phyloP scores from a whole-genome alignment of 1,284 basidiomycete species.

The Phellopilus nigrolimitatus region DNA sequence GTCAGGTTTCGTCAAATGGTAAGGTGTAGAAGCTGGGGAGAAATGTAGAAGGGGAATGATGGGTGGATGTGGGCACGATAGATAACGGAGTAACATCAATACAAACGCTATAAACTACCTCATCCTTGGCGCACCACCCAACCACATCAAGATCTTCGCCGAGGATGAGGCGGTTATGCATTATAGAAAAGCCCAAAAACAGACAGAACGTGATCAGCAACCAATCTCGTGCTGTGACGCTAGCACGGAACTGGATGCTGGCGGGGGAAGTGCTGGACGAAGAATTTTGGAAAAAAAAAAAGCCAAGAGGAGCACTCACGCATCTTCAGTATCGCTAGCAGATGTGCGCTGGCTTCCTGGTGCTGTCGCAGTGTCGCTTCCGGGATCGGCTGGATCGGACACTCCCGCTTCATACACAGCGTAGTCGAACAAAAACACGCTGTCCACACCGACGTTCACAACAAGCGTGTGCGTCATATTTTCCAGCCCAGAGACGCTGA shows the following conservation, averaged over 20 bases:
- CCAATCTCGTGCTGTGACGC: conserved; percentile 1
- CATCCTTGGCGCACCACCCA: neutral
- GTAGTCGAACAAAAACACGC: conserved; percentile 47
- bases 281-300: conserved; percentile 3
- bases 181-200: neutral
- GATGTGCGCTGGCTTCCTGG: conserved; percentile 13
- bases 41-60: conserved; percentile 11
- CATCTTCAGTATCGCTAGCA: neutral
- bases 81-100: conserved; percentile 15
- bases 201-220: conserved; percentile 1
- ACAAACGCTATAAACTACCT: neutral
- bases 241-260: conserved; percentile 2
- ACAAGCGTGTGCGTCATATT: conserved; percentile 39
- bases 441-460: conserved; percentile 40
- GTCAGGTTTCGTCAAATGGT: conserved; percentile 8
- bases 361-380: conserved; percentile 12
- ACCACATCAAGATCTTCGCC: conserved; percentile 1
- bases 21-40: conserved; percentile 19
- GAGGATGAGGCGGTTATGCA: conserved; percentile 14
- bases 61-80: conserved; percentile 7
- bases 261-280: conserved; percentile 11
- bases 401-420: conserved; percentile 36
- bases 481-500: conserved; percentile 33
- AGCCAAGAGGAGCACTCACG: conserved; percentile 12
- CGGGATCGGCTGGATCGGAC: conserved; percentile 20